Percentiles rank a stretch among this genome's conserved stretches.
These are phyloP conservation scores for Sugiyamaella floridensis DNA, from an alignment of 805 yeast species.

Conservation along the genomic window DNA sequence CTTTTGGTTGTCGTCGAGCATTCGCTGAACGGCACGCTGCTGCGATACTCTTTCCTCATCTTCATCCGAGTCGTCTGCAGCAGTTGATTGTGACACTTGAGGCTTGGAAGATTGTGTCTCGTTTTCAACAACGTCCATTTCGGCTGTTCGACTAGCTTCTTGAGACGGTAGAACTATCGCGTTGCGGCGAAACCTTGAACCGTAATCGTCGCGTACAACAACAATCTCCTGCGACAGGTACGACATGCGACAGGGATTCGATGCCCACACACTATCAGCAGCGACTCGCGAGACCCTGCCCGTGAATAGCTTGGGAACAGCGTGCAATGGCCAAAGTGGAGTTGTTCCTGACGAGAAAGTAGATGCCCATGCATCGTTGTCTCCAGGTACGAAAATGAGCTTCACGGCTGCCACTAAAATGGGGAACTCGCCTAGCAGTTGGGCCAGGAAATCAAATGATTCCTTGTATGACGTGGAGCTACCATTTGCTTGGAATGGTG, in stretches of 20 bases:
- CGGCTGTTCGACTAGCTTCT: constrained; percentile 5
- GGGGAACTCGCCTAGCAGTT: constrained; percentile 54
- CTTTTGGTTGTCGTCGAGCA: constrained; percentile 11
- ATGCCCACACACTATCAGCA: constrained; percentile 48
- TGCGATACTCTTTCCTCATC: constrained; percentile 20
- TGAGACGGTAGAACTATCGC: constrained; percentile 46
- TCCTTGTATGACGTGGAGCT: constrained; percentile 43
- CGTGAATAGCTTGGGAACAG: constrained; percentile 67
- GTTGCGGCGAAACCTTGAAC: constrained; percentile 63
- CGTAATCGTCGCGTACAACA: constrained; percentile 64
- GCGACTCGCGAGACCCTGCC: constrained; percentile 52
- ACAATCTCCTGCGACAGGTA: constrained; percentile 82
- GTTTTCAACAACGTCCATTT: constrained; percentile 11
- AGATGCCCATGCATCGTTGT: constrained; percentile 90
- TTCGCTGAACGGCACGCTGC: constrained; percentile 14
- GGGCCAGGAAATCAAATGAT: constrained; percentile 70
- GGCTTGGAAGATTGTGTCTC: constrained; percentile 3
- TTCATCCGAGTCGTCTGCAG: constrained; percentile 12
- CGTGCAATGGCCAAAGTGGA: constrained; percentile 62
- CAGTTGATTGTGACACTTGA: neutral
- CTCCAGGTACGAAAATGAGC: constrained; percentile 76
- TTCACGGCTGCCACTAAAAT: constrained; percentile 45
- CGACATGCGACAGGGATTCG: constrained; percentile 73
- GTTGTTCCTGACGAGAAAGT: constrained; percentile 54
- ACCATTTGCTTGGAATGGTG: constrained; percentile 55